phyloP scores from a whole-genome alignment of 768 basidiomycete species.

The Clitopilus hobsonii region DNA sequence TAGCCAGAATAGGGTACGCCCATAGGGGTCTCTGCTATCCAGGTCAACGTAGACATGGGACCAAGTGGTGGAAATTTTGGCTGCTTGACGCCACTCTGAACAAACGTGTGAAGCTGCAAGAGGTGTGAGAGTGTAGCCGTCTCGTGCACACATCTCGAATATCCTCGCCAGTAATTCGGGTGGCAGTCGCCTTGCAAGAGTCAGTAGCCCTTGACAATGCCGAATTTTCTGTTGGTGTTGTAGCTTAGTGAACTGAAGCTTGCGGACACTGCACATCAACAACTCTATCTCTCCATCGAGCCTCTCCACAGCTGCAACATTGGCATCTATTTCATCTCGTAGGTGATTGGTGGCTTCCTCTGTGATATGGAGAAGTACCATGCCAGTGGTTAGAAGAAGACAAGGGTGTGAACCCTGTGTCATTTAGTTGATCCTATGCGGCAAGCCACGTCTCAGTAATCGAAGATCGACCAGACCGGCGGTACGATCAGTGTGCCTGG shows the following conservation, averaged over 20 bases:
- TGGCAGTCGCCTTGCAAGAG: constrained; percentile 53
- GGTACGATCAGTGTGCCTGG: no score
- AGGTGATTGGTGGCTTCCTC: background rate
- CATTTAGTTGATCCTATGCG: background rate
- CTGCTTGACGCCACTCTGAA: constrained; percentile 52
- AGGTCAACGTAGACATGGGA: constrained; percentile 49
- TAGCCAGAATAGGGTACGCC: constrained; percentile 47
- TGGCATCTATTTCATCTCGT: constrained; percentile 18
- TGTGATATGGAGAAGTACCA: background rate
- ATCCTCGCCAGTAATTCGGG: constrained; percentile 50
- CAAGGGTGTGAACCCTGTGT: background rate
- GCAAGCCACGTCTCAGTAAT: no score
- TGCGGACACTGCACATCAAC: constrained; percentile 33
- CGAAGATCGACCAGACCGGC: no score
- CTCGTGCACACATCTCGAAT: constrained; percentile 44
- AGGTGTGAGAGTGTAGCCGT: constrained; percentile 52
- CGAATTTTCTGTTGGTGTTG: constrained; percentile 38
- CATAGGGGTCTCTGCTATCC: constrained; percentile 34
- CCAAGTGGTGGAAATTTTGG: constrained; percentile 50
- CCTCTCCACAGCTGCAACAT: constrained; percentile 34
- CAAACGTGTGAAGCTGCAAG: constrained; percentile 56
- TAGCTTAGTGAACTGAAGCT: constrained; percentile 36
- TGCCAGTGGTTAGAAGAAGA: background rate
- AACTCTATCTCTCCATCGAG: constrained; percentile 40
- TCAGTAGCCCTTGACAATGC: constrained; percentile 40